Percentiles rank a stretch among this genome's conserved stretches.
Evolutionary conservation across 768 basidiomycete genomes (phyloP).

Genomic region (Tricholoma flavovirens): DNA sequence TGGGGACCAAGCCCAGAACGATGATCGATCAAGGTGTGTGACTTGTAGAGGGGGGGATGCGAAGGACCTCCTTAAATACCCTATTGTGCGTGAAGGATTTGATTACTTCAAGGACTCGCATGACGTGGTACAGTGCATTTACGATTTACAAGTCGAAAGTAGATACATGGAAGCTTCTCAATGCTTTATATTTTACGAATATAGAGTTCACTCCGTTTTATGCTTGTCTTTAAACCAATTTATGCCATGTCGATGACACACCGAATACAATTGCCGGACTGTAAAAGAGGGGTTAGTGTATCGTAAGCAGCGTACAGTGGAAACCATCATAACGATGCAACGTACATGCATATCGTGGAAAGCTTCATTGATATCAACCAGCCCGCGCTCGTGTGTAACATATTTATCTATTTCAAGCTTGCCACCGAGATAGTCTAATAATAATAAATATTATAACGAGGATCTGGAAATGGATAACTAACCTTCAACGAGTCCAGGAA

Average conservation of each 20-base stretch:
- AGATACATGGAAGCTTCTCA: background rate
- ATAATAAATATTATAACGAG: background rate
- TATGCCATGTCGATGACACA: conserved; percentile 89
- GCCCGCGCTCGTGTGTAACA: conserved; percentile 77
- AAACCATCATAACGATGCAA: conserved; percentile 11
- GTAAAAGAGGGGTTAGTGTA: conserved; percentile 2
- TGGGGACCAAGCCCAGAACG: conserved; percentile 45
- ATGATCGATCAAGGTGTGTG: conserved; percentile 51
- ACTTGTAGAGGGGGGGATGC: conserved; percentile 17
- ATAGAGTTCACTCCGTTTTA: background rate
- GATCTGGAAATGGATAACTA: conserved; percentile 8
- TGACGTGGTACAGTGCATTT: background rate
- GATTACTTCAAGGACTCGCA: background rate
- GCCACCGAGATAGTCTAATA: conserved; percentile 71
- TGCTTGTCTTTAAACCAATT: conserved; percentile 11
- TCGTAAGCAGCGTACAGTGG: conserved; percentile 1
- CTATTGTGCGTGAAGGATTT: background rate
- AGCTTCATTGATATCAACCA: conserved; percentile 76
- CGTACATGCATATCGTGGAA: conserved; percentile 97
- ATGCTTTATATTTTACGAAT: background rate
- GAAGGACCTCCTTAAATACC: background rate
- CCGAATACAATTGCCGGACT: conserved; percentile 88
- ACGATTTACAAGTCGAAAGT: background rate
- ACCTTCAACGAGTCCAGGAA: conserved; percentile 93
- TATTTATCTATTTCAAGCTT: conserved; percentile 93